These are phyloP conservation scores for Leavenworthia alabamica DNA, from an alignment of 345 rosid genomes.

Conservation along the genomic window DNA sequence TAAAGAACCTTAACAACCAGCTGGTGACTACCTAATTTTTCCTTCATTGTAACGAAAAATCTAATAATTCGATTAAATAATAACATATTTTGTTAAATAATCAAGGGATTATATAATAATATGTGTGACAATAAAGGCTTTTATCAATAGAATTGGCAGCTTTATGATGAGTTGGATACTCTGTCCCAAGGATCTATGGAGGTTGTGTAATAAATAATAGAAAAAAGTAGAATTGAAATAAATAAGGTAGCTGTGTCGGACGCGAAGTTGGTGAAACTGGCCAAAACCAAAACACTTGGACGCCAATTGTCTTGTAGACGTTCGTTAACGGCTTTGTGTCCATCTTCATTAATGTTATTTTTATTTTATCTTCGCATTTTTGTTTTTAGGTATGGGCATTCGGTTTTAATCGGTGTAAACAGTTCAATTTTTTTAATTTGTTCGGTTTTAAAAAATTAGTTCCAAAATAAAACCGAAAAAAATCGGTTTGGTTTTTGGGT, in stretches of 20 bases:
- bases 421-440: no score
- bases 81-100: not conserved
- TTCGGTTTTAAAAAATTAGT: no score
- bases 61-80: slow-evolving; percentile 3
- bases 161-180: slow-evolving; percentile 14
- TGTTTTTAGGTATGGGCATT: no score
- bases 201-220: slow-evolving; percentile 29
- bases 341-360: slow-evolving; percentile 11
- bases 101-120: not conserved
- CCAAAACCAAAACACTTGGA: slow-evolving; percentile 26
- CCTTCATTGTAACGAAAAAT: slow-evolving; percentile 17
- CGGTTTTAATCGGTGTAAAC: no score
- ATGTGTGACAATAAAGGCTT: not conserved
- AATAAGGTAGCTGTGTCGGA: slow-evolving; percentile 36
- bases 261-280: slow-evolving; percentile 32
- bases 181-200: slow-evolving; percentile 28
- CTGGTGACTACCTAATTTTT: slow-evolving; percentile 40
- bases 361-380: not conserved
- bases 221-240: slow-evolving; percentile 5
- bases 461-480: no score
- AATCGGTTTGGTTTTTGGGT: no score
- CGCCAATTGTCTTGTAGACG: slow-evolving; percentile 19
- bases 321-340: slow-evolving; percentile 21
- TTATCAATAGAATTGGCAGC: not conserved
- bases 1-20: slow-evolving; percentile 59